Evolutionary conservation across 371 early-diverging fungal species (phyloP).

Genomic region (Chytridiales sp.): DNA sequence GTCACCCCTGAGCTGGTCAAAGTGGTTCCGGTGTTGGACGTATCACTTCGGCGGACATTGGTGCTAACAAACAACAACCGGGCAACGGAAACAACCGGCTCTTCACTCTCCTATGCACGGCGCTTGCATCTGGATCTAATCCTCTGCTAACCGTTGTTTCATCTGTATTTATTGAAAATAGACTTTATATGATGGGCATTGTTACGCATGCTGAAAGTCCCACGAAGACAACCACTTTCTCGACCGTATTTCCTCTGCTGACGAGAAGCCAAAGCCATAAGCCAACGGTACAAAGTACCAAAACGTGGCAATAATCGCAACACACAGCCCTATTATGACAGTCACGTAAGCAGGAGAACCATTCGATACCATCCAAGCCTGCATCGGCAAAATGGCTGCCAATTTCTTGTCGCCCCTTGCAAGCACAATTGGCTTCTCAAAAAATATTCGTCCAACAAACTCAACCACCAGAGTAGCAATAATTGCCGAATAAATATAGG

Average conservation of each 20-base stretch:
- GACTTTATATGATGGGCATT: too few relatives aligned
- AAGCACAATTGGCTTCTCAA: conserved; percentile 19
- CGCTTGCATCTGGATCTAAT: too few relatives aligned
- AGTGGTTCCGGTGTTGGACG: too few relatives aligned
- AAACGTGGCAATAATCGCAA: conserved; percentile 49
- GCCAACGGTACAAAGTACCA: conserved; percentile 70
- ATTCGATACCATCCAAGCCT: conserved; percentile 13
- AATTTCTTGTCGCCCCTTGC: conserved; percentile 9
- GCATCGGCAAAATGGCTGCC: conserved; percentile 16
- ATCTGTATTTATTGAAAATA: too few relatives aligned
- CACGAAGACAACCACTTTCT: conserved; percentile 82
- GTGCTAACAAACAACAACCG: too few relatives aligned
- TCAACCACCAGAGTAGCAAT: conserved; percentile 63
- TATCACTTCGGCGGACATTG: too few relatives aligned
- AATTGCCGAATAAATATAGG: conserved; percentile 74
- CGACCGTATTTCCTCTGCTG: conserved; percentile 57
- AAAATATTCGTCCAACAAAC: conserved; percentile 45
- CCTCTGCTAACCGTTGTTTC: too few relatives aligned
- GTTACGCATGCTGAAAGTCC: conserved; percentile 69
- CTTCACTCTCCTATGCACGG: too few relatives aligned
- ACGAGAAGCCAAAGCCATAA: conserved; percentile 81
- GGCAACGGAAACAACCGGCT: too few relatives aligned
- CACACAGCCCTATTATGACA: conserved; percentile 49
- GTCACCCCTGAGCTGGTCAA: too few relatives aligned
- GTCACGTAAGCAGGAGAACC: conserved; percentile 7